Evolutionary conservation across 2,329 filamentous ascomycete species (phyloP), one percentile per base, ranked within the genome.

Genomic region (Fusarium odoratissimum): DNA sequence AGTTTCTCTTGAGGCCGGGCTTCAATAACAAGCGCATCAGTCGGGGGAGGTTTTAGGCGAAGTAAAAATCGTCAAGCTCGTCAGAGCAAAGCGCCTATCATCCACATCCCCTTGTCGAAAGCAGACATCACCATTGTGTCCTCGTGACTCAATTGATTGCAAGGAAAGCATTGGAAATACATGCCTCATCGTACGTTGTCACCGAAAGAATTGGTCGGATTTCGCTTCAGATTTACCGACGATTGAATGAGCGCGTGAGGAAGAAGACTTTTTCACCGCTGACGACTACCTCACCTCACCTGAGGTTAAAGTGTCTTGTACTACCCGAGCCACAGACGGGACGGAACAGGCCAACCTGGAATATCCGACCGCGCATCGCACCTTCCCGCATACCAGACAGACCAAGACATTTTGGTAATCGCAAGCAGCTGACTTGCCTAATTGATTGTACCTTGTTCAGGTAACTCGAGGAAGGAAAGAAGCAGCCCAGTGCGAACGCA

Each of bases 351-450:
- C 52, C 58, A 67, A 60, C 30, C 48, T 35, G n/a, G 48, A 51
- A 51, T 37, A 62, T 60, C 61, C 30, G 25, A 55, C 28, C 23
- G 35, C 21, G 54, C 59, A 51, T 59, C 49, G 67, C 59, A 65
- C 67, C 67, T 74, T 74, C 65, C 59, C 58, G 40, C 57, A 60
- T 51, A 64, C 38, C 66, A 61, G 52, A 55, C 46, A 51, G 48
- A 37, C 40, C 51, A 56, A 60, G 44, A 61, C 41, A 67, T 56
- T 35, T 21, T 33, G 37, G 62, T 38, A 56, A 40, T 30, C 41
- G 46, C 60, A 49, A 73, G 45, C 57, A 56, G 63, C 40, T 54
- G 48, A 64, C 40, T 16, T 57, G 31, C 40, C 31, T 51, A 30
- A 14, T 25, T 63, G 25, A 45, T 46, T 51, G 54, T 54, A 38